Evolutionary conservation across 257 asterid genomes (phyloP).

Genomic region (Solanum sparsipilum): DNA sequence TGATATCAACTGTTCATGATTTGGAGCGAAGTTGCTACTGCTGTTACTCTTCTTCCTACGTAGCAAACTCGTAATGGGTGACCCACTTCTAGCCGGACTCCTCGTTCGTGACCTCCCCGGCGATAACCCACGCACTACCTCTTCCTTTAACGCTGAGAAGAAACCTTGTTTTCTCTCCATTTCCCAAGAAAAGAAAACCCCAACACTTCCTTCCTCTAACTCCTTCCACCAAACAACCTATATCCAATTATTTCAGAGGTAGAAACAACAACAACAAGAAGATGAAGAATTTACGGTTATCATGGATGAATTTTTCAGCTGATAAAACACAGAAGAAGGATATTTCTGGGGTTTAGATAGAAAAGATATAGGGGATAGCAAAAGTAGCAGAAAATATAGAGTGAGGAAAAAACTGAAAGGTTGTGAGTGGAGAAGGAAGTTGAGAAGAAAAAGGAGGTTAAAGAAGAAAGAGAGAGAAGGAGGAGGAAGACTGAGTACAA

Average conservation of each 20-base stretch:
- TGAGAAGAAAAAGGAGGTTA: not conserved
- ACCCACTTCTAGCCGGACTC: constrained; percentile 63
- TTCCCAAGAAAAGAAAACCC: too few species aligned
- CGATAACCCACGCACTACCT: constrained; percentile 79
- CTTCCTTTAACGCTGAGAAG: constrained; percentile 79
- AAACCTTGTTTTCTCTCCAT: constrained; percentile 93
- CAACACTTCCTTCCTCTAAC: not conserved
- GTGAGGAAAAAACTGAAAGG: not conserved
- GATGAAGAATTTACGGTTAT: not conserved
- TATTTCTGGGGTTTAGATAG: not conserved
- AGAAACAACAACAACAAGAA: not conserved
- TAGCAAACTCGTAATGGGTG: constrained; percentile 55
- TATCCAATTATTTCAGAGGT: not conserved
- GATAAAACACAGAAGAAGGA: not conserved
- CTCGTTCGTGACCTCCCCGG: constrained; percentile 72
- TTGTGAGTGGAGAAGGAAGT: not conserved
- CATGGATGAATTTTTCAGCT: not conserved
- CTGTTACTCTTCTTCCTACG: constrained; percentile 41
- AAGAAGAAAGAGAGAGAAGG: not conserved
- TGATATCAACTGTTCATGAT: constrained; percentile 27
- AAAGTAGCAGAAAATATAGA: not conserved
- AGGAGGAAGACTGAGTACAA: not conserved
- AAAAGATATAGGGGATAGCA: not conserved
- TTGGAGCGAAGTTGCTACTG: not conserved
- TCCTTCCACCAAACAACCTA: not conserved